Base-by-base conservation (phyloP, 2,329 filamentous ascomycete genomes). In the Lecanicillium sp. region DNA sequence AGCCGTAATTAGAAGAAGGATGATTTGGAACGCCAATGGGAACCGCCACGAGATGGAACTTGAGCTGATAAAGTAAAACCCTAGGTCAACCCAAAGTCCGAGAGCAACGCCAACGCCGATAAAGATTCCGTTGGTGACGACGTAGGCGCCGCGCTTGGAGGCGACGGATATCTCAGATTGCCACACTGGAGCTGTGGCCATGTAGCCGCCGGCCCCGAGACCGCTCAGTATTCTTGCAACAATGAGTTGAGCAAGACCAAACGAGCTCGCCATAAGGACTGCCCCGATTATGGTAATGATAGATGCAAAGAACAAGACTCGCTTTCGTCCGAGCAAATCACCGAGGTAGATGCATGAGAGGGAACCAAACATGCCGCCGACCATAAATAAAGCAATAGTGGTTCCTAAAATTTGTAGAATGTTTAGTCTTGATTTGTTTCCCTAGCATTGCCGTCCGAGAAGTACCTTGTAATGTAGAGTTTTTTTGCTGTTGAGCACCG, bases 281-380 rank as follows among this genome's bases (percentile, higher is more conserved):
- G 70, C 70, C 9, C 75, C 77, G 14, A 79, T 40, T 25, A 56
- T 38, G 29, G 68, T 70, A 46, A 78, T 68, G 8, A 64, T 37
- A 1, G 68, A 68, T 13, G 71, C 73, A 22, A 72, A 58, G 45
- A 75, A 63, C 42, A 77, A 71, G 5, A 73, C 74, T 45, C 63
- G 63, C 43, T 68, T 65, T n/a, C 75, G 66, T 9, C 75, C 75
- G 32, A 76, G 66, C 30, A 65, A 64, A 46, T 80, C 75, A 63
- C 75, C 75, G 2, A 73, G 75, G 29, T 49, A 55, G 3, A 51
- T 51, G 35, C 53, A 55, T 5, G 51, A 48, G 8, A 55, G 18
- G 9, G 51, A 76, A 67, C 75, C 44, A 65, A 73, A 51, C 47
- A 79, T 71, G 7, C 73, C 74, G 5, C 75, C 75, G 34, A 77